These are phyloP conservation scores for Euphorbia peplus DNA, from an alignment of 345 rosid species.

Conservation along the genomic window DNA sequence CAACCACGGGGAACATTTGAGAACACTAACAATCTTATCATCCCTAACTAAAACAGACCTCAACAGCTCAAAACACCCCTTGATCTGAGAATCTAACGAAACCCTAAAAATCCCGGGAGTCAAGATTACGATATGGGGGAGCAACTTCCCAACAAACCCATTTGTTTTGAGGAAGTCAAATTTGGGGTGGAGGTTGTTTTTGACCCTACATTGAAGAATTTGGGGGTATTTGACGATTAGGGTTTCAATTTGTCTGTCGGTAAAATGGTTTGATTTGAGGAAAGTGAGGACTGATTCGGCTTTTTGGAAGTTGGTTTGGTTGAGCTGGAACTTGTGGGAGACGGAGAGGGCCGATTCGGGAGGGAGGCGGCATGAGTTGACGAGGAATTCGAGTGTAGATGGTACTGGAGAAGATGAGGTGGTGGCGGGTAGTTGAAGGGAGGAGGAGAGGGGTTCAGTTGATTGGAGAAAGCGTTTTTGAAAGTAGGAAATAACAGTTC, in stretches of 20 bases:
- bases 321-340: conserved; percentile 16
- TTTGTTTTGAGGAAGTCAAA: conserved; percentile 13
- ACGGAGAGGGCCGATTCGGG: conserved; percentile 16
- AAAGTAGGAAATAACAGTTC: neutral
- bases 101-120: conserved; percentile 12
- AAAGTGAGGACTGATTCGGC: conserved; percentile 8
- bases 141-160: conserved; percentile 20
- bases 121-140: conserved; percentile 13
- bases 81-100: conserved; percentile 16
- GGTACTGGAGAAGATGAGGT: neutral
- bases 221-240: conserved; percentile 17
- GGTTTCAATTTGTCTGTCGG: conserved; percentile 13
- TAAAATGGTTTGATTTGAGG: conserved; percentile 17
- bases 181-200: conserved; percentile 19
- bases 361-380: conserved; percentile 26
- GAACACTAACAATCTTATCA: conserved; percentile 9
- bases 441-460: neutral
- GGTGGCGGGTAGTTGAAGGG: neutral
- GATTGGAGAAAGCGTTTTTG: conserved; percentile 1
- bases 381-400: conserved; percentile 12
- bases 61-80: conserved; percentile 22
- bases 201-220: conserved; percentile 6
- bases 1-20: conserved; percentile 20
- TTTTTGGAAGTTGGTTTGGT: neutral
- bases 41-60: conserved; percentile 1